phyloP scores from a whole-genome alignment of 2,329 filamentous ascomycete genomes.

The Penicillium sp. region DNA sequence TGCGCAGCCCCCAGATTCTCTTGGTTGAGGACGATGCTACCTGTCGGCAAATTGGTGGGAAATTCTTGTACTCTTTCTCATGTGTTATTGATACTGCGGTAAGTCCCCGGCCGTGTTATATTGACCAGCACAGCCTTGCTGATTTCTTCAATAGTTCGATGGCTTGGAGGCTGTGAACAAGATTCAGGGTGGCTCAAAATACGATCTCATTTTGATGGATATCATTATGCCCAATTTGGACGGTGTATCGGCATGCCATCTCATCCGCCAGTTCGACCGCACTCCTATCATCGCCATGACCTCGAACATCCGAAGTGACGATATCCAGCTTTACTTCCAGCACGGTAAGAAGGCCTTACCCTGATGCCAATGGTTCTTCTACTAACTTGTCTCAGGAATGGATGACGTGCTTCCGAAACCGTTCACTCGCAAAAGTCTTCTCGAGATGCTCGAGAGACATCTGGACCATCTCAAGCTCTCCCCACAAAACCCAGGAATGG shows the following conservation, averaged over 20 bases:
- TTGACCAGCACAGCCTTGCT: conserved; percentile 7
- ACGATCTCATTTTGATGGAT: conserved; percentile 76
- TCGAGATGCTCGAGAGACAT: conserved; percentile 83
- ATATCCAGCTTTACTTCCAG: conserved; percentile 95
- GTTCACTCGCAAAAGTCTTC: conserved; percentile 83
- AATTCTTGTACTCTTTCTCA: conserved; percentile 63
- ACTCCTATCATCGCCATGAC: conserved; percentile 97
- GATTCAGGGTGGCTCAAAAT: conserved; percentile 63
- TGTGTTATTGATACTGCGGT: conserved; percentile 62
- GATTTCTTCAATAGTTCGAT: conserved; percentile 58
- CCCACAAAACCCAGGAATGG: conserved; percentile 49
- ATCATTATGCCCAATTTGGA: conserved; percentile 98
- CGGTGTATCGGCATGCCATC: conserved; percentile 87
- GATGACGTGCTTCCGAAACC: conserved; percentile 96
- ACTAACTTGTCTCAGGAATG: conserved; percentile 64
- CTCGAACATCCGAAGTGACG: conserved; percentile 92
- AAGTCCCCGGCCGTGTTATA: conserved; percentile 34
- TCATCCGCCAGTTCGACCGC: conserved; percentile 82
- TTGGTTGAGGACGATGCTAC: conserved; percentile 80
- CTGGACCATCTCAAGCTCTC: conserved; percentile 76
- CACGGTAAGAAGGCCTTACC: conserved; percentile 65
- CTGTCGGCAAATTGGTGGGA: conserved; percentile 63
- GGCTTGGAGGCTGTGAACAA: conserved; percentile 89
- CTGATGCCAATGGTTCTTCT: neutral
- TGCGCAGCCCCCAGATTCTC: conserved; percentile 70